phyloP scores from a whole-genome alignment of 495 filamentous ascomycete species.

The Xylaria cubensis region DNA sequence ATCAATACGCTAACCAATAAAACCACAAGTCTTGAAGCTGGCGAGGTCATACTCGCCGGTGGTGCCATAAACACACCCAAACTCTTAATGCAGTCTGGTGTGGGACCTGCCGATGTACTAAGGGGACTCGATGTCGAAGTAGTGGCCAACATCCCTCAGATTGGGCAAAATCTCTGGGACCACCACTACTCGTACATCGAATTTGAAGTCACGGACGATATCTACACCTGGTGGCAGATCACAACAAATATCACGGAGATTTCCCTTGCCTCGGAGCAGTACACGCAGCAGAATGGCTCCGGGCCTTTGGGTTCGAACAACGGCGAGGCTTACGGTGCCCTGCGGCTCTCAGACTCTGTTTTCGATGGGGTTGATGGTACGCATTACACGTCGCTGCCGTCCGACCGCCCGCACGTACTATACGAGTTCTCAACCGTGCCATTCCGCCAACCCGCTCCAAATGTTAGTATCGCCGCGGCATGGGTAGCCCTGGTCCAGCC shows the following conservation, averaged over 20 bases:
- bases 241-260: neutral
- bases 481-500: slow-evolving; percentile 25
- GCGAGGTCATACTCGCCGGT: slow-evolving; percentile 75
- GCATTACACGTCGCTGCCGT: slow-evolving; percentile 17
- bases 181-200: slow-evolving; percentile 62
- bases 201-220: neutral
- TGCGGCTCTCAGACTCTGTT: slow-evolving; percentile 1
- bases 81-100: slow-evolving; percentile 72
- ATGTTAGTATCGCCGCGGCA: slow-evolving; percentile 18
- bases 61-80: slow-evolving; percentile 75
- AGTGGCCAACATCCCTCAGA: slow-evolving; percentile 70
- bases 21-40: slow-evolving; percentile 65
- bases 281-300: neutral
- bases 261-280: neutral
- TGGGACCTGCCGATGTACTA: slow-evolving; percentile 71
- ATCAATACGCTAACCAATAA: slow-evolving; percentile 44
- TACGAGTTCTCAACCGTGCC: slow-evolving; percentile 23
- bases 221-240: slow-evolving; percentile 9
- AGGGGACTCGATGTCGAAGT: slow-evolving; percentile 65
- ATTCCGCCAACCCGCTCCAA: slow-evolving; percentile 1
- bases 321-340: slow-evolving; percentile 18
- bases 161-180: slow-evolving; percentile 79
- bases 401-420: slow-evolving; percentile 26
- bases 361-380: no score
- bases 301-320: neutral